Base-by-base conservation (phyloP, 2,329 filamentous ascomycete genomes). In the Aspergillus felis region DNA sequence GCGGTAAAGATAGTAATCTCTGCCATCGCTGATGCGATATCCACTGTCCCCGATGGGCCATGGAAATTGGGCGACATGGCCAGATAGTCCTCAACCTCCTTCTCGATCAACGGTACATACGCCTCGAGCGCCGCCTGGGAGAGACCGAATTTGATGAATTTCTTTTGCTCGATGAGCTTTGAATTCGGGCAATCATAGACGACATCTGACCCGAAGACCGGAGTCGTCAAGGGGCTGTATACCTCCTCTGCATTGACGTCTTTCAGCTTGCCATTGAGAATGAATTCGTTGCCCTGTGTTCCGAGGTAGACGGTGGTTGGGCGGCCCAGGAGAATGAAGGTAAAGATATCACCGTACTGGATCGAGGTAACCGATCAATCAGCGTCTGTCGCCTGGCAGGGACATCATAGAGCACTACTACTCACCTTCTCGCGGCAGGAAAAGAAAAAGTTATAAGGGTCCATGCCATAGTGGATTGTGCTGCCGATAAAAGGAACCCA, bases 141-240 rank as follows among this genome's bases (percentile, higher is more conserved):
- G 59, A 87, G 79, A 32, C 85, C 85, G 62, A 82, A 87, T 67
- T 87, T 87, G 77, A 87, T 80, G 64, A 87, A 87, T 69, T 94
- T 94, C 81, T 96, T 96, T 81, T 96, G 91, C 79, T 96, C 91
- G 90, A 96, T 95, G 69, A 96, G 83, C 79, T 95, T 96, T 55
- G 90, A 83, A 70, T 95, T 95, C 32, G 91, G 90, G 76, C 91
- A 95, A 74, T 96, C 91, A 71, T 95, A 96, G 47, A 95, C 89
- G 29, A 95, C 90, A 74, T 92, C 90, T 62, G 85, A 87, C 61
- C 91, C 91, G 71, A 96, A 96, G 6, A 87, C 84, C 7, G 85
- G 85, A 1, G 82, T 86, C 20, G 82, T 85, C 54, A 96, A 81
- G 53, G 89, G 87, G 57, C 84, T 86, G 76, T 96, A 96, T 63